Percentiles rank a stretch among this genome's conserved stretches.
These are phyloP conservation scores for Craterostigma plantagineum DNA, from an alignment of 257 asterid genomes.

Conservation along the genomic window DNA sequence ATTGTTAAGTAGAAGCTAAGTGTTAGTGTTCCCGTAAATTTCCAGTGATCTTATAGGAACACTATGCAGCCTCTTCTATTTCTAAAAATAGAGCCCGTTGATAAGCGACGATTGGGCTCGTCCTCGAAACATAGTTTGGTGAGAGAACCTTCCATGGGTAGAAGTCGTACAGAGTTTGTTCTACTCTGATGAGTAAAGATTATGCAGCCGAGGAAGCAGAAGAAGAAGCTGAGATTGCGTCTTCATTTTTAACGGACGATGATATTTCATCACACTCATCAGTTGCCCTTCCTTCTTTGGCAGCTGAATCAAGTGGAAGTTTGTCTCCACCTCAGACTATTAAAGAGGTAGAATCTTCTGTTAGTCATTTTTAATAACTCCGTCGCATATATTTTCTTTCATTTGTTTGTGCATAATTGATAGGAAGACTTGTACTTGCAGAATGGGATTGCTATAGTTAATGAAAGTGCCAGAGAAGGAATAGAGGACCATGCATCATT, in stretches of 20 bases:
- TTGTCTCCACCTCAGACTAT: constrained; percentile 28
- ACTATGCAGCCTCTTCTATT: constrained; percentile 49
- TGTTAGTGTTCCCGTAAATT: constrained; percentile 34
- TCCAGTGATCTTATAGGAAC: constrained; percentile 58
- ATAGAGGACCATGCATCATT: constrained; percentile 14
- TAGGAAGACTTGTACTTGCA: constrained; percentile 4
- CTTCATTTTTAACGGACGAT: constrained; percentile 44
- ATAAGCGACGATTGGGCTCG: constrained; percentile 18
- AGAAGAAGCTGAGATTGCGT: too few relatives aligned
- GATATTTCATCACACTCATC: constrained; percentile 48
- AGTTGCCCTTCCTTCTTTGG: constrained; percentile 18
- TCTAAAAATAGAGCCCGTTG: constrained; percentile 36
- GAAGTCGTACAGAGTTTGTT: constrained; percentile 31
- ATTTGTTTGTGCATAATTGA: too few relatives aligned
- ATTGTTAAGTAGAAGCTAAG: constrained; percentile 23
- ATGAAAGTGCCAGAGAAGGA: constrained; percentile 14
- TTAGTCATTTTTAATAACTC: too few relatives aligned
- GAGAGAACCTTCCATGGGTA: constrained; percentile 30
- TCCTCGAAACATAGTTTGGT: constrained; percentile 21
- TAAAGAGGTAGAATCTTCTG: too few relatives aligned
- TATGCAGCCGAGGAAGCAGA: constrained; percentile 50
- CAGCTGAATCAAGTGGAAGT: constrained; percentile 35
- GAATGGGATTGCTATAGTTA: constrained; percentile 21
- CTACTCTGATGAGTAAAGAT: constrained; percentile 46
- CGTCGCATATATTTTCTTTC: too few relatives aligned